Percentiles rank a stretch among this genome's conserved stretches.
Evolutionary conservation across 768 basidiomycete species (phyloP).

Genomic region (Naganishia antarctica): DNA sequence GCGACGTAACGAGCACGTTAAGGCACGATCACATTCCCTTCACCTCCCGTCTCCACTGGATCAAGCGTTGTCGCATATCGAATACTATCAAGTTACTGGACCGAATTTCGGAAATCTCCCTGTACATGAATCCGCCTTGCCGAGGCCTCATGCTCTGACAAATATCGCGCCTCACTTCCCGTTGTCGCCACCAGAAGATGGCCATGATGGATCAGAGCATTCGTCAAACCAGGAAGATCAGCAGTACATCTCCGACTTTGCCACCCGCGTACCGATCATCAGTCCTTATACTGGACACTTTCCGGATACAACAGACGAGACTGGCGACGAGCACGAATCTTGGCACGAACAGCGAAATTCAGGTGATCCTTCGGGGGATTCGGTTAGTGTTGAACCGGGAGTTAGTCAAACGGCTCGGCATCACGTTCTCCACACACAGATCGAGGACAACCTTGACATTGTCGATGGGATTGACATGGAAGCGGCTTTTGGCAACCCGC

Average conservation of each 20-base stretch:
- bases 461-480: conserved; percentile 20
- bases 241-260: conserved; percentile 13
- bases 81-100: conserved; percentile 25
- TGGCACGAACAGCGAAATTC: conserved; percentile 12
- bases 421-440: not conserved
- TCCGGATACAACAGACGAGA: not conserved
- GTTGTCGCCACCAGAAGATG: not conserved
- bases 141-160: not conserved
- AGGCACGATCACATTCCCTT: not conserved
- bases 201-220: not conserved
- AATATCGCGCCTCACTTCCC: conserved; percentile 14
- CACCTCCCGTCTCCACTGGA: conserved; percentile 4
- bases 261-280: conserved; percentile 1
- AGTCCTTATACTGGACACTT: conserved; percentile 6
- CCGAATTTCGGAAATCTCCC: conserved; percentile 19
- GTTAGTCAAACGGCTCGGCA: not conserved
- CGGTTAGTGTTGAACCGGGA: not conserved
- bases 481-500: conserved; percentile 16
- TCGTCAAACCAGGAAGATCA: conserved; percentile 1
- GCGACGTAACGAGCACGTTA: not conserved
- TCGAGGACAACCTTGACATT: conserved; percentile 13
- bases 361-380: not conserved
- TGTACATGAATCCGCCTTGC: not conserved
- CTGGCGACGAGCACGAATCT: not conserved
- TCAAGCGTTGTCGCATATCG: conserved; percentile 23